Evolutionary conservation across 169 alveolate species (phyloP), one percentile per base, ranked within the genome.

Genomic region (Eimeria mitis): DNA sequence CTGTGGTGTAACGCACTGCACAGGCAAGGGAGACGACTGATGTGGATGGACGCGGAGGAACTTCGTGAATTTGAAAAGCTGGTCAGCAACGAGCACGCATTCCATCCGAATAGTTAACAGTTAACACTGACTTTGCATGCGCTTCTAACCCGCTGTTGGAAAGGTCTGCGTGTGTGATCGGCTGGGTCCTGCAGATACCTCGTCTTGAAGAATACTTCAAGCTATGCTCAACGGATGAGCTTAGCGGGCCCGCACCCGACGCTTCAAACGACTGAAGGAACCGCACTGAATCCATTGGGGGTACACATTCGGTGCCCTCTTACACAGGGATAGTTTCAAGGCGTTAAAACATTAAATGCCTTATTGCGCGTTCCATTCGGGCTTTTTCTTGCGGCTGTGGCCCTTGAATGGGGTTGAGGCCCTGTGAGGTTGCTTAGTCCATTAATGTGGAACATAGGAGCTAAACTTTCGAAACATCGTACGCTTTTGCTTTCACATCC

Each of bases 41-140:
- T 95, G 95, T 89, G 97, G 95, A 71, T 95, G 79, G 89, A 95
- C 42, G 95, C 40, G 61, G 97, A 95, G 65, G 97, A 95, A 34
- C 76, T 95, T 19, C 9, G 21, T 34, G 97, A 88, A 59, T 89
- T 95, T 49, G 97, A 95, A 56, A 88, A 54, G n/a, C 97, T 95
- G 34, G 97, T 95, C 44, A 95, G 94, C 28, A 44, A 31, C 49
- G 63, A 40, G 31, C 81, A 19, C 6, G 54, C 52, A 19, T 4
- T 37, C n/a, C 52, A 40, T 0, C 2, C 31, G 34, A 71, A n/a
- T n/a, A n/a, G n/a, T n/a, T n/a, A 4, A 19, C 0, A 9, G 14
- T 19, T 37, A 16, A 11, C 28, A 31, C 52, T 71, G 28, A 21
- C n/a, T 16, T 13, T 14, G 54, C 54, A 40, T 40, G 37, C 16